These are phyloP conservation scores for Penicillium coffeae DNA, from an alignment of 495 filamentous ascomycete genomes.

Conservation along the genomic window DNA sequence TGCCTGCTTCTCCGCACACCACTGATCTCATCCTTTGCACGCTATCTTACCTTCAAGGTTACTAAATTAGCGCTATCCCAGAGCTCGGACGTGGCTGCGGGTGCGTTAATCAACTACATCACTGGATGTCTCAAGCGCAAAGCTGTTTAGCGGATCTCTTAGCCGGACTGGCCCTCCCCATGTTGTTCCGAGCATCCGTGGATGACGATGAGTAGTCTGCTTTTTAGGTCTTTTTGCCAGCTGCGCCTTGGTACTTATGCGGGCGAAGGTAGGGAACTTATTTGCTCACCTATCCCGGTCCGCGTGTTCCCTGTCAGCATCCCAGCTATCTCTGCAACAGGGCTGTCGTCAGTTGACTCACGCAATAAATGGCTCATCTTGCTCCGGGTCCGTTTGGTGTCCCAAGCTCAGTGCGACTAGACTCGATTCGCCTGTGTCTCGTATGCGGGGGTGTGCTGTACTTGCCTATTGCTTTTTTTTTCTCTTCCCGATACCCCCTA, in stretches of 20 bases:
- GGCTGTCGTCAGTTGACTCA: neutral
- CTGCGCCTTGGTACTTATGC: too few relatives aligned
- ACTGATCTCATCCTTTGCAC: slow-evolving; percentile 6
- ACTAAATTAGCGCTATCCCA: too few relatives aligned
- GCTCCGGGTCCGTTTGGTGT: slow-evolving; percentile 1
- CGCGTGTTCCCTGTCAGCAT: neutral
- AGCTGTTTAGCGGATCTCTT: slow-evolving; percentile 14
- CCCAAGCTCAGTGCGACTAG: slow-evolving; percentile 7
- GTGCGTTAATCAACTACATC: slow-evolving; percentile 14
- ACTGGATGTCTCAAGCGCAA: slow-evolving; percentile 19
- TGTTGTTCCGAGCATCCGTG: slow-evolving; percentile 12
- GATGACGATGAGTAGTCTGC: neutral
- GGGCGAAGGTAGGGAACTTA: too few relatives aligned
- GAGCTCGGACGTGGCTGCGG: slow-evolving; percentile 11
- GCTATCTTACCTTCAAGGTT: too few relatives aligned
- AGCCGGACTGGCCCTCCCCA: slow-evolving; percentile 12
- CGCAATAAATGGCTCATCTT: slow-evolving; percentile 1
- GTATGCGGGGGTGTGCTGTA: slow-evolving; percentile 14
- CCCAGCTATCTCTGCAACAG: neutral
- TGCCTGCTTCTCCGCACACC: too few relatives aligned
- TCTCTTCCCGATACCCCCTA: slow-evolving; percentile 6
- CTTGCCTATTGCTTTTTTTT: too few relatives aligned
- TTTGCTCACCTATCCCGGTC: too few relatives aligned
- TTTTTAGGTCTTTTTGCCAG: too few relatives aligned
- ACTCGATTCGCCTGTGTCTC: neutral